Conservation (phyloP, 768 basidiomycete species). For the Lactarius sanguifluus region DNA sequence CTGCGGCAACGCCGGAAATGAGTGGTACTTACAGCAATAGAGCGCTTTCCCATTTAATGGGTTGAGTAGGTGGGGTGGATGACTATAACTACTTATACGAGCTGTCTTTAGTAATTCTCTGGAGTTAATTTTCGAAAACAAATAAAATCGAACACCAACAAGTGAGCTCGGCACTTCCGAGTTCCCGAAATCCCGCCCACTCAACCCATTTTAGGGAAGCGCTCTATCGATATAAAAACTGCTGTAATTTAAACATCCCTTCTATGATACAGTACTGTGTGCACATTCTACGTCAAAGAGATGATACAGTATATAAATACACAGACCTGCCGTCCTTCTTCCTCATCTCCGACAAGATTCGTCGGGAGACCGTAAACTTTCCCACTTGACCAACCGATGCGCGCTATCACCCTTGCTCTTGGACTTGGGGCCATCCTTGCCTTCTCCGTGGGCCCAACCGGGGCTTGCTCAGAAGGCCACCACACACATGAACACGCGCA, state of each 20-base stretch:
- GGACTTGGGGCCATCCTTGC: slow-evolving; percentile 27
- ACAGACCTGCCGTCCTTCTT: not conserved
- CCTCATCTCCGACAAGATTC: not conserved
- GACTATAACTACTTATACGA: too few relatives aligned
- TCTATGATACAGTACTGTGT: slow-evolving; percentile 34
- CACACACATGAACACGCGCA: slow-evolving; percentile 37
- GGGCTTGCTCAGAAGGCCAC: not conserved
- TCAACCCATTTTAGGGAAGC: too few relatives aligned
- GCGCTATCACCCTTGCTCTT: slow-evolving; percentile 10
- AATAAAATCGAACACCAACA: too few relatives aligned
- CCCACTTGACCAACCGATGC: not conserved
- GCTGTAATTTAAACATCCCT: not conserved
- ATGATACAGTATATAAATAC: not conserved
- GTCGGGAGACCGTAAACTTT: not conserved
- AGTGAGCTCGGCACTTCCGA: too few relatives aligned
- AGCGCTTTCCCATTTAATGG: too few relatives aligned
- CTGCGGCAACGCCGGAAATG: too few relatives aligned
- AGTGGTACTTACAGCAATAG: not conserved
- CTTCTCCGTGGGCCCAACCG: slow-evolving; percentile 29
- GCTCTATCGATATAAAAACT: too few relatives aligned
- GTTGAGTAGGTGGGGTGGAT: too few relatives aligned
- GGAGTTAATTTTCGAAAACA: too few relatives aligned
- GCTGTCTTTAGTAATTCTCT: too few relatives aligned
- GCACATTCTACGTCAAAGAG: slow-evolving; percentile 58
- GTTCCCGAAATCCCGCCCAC: too few relatives aligned